A percentile compares a stretch with the other conserved stretches of the same genome.
phyloP scores from a whole-genome alignment of 331 rosid genomes.

The Arachis monticola region DNA sequence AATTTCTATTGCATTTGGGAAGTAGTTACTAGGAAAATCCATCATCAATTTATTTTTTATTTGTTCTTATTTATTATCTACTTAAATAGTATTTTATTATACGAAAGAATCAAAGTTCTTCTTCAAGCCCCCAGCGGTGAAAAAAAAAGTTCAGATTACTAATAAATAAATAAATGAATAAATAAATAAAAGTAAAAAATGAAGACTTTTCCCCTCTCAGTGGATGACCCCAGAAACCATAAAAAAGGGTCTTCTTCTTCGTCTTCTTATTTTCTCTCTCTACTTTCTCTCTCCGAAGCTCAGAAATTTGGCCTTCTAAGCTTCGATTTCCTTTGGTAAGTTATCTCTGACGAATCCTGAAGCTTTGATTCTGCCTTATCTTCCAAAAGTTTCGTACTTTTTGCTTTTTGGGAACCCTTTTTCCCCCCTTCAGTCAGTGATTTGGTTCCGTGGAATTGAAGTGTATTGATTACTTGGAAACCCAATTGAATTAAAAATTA shows the following conservation, averaged over 20 bases:
- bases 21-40: too few relatives aligned
- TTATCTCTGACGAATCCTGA: constrained; percentile 3
- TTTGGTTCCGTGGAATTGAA: constrained; percentile 19
- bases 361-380: background rate
- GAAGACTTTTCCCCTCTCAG: background rate
- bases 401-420: background rate
- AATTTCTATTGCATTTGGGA: too few relatives aligned
- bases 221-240: constrained; percentile 8
- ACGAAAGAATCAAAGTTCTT: background rate
- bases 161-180: too few relatives aligned
- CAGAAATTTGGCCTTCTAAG: constrained; percentile 38
- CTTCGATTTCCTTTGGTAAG: constrained; percentile 34
- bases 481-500: constrained; percentile 32
- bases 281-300: constrained; percentile 4
- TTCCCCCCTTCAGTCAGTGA: background rate
- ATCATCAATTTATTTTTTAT: too few relatives aligned
- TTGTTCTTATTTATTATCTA: too few relatives aligned
- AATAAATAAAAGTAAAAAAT: too few relatives aligned
- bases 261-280: background rate
- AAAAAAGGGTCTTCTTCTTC: constrained; percentile 8
- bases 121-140: background rate
- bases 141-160: too few relatives aligned
- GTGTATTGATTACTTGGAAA: constrained; percentile 32
- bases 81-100: too few relatives aligned
- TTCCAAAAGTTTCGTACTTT: background rate